Conservation (phyloP, 805 yeast species). For the Candida odintsovae region DNA sequence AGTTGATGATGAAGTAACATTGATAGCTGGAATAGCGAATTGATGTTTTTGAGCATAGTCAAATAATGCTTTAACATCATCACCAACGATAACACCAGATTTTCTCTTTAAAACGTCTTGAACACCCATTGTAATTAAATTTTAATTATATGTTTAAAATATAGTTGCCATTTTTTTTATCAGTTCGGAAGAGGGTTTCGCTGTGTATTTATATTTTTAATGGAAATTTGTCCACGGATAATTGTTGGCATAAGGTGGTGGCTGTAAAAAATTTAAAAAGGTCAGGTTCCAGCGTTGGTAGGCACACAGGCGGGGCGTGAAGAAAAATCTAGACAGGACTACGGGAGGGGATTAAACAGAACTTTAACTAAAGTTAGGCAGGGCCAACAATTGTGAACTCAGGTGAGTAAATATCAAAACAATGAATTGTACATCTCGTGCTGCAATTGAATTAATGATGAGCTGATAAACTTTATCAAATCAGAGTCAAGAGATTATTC, state of each 20-base stretch:
- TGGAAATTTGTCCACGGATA: not conserved
- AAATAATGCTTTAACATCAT: slow-evolving; percentile 80
- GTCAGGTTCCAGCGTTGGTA: too few species aligned
- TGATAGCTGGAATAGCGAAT: slow-evolving; percentile 97
- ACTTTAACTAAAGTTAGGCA: too few species aligned
- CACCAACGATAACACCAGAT: slow-evolving; percentile 98
- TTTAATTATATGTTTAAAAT: not conserved
- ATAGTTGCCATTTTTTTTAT: not conserved
- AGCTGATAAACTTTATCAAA: too few species aligned
- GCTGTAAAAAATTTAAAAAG: not conserved
- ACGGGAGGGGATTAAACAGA: too few species aligned
- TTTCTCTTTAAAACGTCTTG: slow-evolving; percentile 80
- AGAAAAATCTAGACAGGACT: too few species aligned
- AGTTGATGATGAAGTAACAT: slow-evolving; percentile 96
- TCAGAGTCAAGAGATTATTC: too few species aligned
- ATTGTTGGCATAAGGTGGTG: not conserved
- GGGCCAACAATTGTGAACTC: too few species aligned
- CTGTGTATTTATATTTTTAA: not conserved
- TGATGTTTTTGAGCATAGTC: slow-evolving; percentile 89
- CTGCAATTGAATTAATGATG: too few species aligned
- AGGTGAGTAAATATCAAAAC: too few species aligned
- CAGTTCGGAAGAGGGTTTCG: not conserved
- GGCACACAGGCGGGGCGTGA: too few species aligned
- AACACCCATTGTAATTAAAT: slow-evolving; percentile 42
- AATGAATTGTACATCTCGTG: too few species aligned